A percentile compares a stretch with the other conserved stretches of the same genome.
Conservation (phyloP, 192 early-diverging fungal genomes). For the Coemansia brasiliensis region DNA sequence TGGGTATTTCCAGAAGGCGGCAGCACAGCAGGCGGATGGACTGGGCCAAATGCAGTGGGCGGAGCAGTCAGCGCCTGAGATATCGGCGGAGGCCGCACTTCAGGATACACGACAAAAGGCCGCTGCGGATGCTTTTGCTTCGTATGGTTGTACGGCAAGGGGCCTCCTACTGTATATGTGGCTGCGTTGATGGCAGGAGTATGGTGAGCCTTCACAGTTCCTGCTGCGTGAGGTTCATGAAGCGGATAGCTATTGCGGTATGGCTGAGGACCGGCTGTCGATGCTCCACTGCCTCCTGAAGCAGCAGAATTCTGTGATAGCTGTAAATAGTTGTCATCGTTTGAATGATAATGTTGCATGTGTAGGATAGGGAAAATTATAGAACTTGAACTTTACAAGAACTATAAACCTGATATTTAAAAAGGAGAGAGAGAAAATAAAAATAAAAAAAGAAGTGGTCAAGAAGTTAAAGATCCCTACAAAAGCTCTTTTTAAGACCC, state of each 20-base stretch:
- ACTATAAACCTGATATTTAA: neutral
- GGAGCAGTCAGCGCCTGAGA: neutral
- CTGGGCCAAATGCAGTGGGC: conserved; percentile 1
- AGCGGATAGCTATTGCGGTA: conserved; percentile 37
- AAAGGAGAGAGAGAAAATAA: neutral
- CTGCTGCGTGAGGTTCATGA: conserved; percentile 6
- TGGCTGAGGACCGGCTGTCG: conserved; percentile 35
- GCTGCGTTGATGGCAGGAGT: conserved; percentile 1
- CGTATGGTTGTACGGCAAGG: neutral
- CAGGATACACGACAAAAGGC: conserved; percentile 18
- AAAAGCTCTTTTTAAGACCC: neutral
- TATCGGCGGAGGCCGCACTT: conserved; percentile 1
- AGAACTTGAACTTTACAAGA: neutral
- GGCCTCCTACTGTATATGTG: neutral
- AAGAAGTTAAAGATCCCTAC: neutral
- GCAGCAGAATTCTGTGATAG: conserved; percentile 23
- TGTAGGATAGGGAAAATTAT: neutral
- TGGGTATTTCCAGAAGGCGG: conserved; percentile 8
- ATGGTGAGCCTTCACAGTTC: neutral
- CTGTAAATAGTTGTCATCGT: conserved; percentile 39
- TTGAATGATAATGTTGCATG: conserved; percentile 34
- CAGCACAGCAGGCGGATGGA: neutral
- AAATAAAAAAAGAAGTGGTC: no score
- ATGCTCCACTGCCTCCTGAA: conserved; percentile 13
- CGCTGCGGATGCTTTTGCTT: neutral